Base-by-base conservation (phyloP, 139 green algal species). In the Chlorella vulgaris region DNA sequence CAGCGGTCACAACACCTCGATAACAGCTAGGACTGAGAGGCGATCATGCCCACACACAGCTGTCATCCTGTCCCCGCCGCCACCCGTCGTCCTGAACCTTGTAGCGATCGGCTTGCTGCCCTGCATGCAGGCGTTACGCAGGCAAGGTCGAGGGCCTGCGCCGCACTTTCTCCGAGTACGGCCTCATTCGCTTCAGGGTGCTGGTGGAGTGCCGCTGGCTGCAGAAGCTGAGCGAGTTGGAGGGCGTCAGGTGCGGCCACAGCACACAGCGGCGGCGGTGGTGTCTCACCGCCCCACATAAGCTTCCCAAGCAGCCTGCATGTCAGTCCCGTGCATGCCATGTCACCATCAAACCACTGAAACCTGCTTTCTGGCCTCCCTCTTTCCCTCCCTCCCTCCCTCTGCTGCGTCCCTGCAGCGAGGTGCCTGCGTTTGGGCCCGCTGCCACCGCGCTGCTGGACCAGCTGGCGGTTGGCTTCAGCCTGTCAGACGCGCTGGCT, bases 181-280 rank as follows among this genome's bases (percentile, higher is more conserved):
- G 94, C 19, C 92, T 99, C 68, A 99, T 99, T 81, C 89, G 90
- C 43, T 95, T 91, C 60, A 91, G 97, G n/a, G 91, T 98, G 7
- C 80, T 95, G n/a, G 97, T 99, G 26, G 97, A 99, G 87, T 95
- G 84, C 74, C 90, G 93, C 40, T 99, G 97, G 97, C 90, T 99
- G 81, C 94, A 98, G 87, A 89, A 92, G 80, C 93, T 99, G 31
- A 82, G 91, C 24, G n/a, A 92, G 81, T 28, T 80, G 55, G 13
- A 55, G 74, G 74, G 58, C 60, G 74, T 80, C 28, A 36, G 47
- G 68, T 83, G 65, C 69, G 76, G 28, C n/a, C n/a, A 1, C 2
- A 4, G 40, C 2, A 7, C 18, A 24, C 38, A 35, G 66, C n/a
- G n/a, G n/a, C n/a, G n/a, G n/a, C n/a, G n/a, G n/a, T n/a, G n/a